Conservation (phyloP, 345 rosid species). For the Eucalyptus guilfoylei region DNA sequence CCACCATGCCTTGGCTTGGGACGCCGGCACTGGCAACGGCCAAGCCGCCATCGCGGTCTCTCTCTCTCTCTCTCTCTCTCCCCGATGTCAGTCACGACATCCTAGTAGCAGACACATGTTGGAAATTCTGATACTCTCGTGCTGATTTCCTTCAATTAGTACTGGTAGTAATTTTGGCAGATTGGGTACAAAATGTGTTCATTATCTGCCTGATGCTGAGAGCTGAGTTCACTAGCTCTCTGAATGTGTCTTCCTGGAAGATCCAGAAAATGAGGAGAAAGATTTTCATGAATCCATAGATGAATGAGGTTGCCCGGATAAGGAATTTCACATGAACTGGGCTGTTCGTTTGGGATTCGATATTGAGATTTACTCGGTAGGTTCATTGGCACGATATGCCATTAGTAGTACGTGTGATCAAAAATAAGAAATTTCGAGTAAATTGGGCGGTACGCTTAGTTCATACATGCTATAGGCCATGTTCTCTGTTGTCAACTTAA, state of each 20-base stretch:
- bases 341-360: not conserved
- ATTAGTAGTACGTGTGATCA: not conserved
- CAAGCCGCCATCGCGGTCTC: constrained; percentile 59
- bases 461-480: not conserved
- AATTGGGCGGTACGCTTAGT: not conserved
- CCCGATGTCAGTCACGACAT: not conserved
- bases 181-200: too few relatives aligned
- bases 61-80: not conserved
- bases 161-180: too few relatives aligned
- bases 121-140: not conserved
- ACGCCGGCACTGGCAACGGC: constrained; percentile 65
- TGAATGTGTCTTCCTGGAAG: not conserved
- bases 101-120: too few relatives aligned
- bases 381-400: not conserved
- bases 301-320: not conserved
- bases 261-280: not conserved
- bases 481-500: not conserved
- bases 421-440: not conserved
- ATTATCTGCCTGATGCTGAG: not conserved
- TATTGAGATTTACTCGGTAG: not conserved
- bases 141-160: too few relatives aligned
- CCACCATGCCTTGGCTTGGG: constrained; percentile 52
- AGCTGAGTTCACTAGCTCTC: not conserved
- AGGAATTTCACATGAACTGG: not conserved
- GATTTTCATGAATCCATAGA: not conserved